Percentiles rank a stretch among this genome's conserved stretches.
These are phyloP conservation scores for Backusella luteola DNA, from an alignment of 192 early-diverging fungal genomes.

Conservation along the genomic window DNA sequence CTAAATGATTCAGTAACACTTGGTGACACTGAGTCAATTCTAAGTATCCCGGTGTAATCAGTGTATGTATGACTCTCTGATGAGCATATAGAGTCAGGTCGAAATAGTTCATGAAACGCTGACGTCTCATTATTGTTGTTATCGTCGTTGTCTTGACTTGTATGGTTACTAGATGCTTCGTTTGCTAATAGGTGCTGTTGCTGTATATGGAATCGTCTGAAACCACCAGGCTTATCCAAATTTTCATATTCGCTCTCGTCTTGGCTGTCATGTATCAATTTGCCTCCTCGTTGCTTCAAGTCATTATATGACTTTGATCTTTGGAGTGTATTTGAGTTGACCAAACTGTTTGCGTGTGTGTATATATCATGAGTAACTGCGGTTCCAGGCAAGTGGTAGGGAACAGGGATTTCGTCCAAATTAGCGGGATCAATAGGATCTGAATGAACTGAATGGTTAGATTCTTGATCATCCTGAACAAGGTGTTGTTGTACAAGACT, in stretches of 20 bases:
- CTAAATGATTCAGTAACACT: not conserved
- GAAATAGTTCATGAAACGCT: slow-evolving; percentile 22
- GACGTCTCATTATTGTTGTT: not conserved
- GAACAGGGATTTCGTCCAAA: slow-evolving; percentile 16
- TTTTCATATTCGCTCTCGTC: slow-evolving; percentile 37
- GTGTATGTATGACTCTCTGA: slow-evolving; percentile 28
- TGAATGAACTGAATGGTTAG: slow-evolving; percentile 2
- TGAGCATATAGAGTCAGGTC: slow-evolving; percentile 18
- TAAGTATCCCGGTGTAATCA: slow-evolving; percentile 27
- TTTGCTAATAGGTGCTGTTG: slow-evolving; percentile 30
- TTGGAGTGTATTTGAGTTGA: slow-evolving; percentile 15
- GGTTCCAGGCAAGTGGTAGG: slow-evolving; percentile 45
- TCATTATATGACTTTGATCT: slow-evolving; percentile 30
- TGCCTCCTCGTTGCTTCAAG: not conserved
- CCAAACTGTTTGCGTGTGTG: slow-evolving; percentile 34
- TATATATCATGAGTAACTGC: slow-evolving; percentile 47
- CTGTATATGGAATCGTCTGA: slow-evolving; percentile 78
- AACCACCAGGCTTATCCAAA: slow-evolving; percentile 74
- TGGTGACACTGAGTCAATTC: slow-evolving; percentile 5
- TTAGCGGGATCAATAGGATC: not conserved
- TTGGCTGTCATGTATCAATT: slow-evolving; percentile 10
- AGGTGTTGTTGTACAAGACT: slow-evolving; percentile 27
- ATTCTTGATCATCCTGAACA: not conserved
- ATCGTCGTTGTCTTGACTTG: not conserved
- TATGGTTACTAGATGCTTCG: not conserved